Conservation (phyloP, 2,329 filamentous ascomycete species). For the Coniosporium tulheliwenetii region DNA sequence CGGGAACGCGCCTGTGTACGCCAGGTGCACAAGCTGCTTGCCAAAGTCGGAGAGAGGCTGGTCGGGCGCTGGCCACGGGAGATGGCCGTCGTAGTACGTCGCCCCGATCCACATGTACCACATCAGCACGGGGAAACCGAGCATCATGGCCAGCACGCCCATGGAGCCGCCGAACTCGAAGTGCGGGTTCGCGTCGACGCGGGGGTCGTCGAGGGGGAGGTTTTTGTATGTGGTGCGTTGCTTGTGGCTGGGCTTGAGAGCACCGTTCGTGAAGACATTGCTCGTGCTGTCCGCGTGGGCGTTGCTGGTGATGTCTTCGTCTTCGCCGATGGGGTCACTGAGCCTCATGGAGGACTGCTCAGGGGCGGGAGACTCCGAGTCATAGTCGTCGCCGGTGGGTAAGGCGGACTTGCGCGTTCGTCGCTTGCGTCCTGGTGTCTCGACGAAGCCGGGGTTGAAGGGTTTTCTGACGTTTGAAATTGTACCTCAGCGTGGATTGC, state of each 20-base stretch:
- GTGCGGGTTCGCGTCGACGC: slow-evolving; percentile 31
- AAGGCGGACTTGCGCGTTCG: slow-evolving; percentile 26
- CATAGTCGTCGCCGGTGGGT: slow-evolving; percentile 8
- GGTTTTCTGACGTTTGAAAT: slow-evolving; percentile 13
- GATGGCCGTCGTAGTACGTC: slow-evolving; percentile 75
- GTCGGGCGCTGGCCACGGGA: slow-evolving; percentile 51
- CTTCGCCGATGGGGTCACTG: slow-evolving; percentile 2
- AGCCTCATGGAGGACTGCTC: neutral
- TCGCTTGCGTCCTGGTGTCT: slow-evolving; percentile 28
- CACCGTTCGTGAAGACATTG: slow-evolving; percentile 14
- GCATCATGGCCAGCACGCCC: slow-evolving; percentile 77
- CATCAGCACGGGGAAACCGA: slow-evolving; percentile 86
- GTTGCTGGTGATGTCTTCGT: slow-evolving; percentile 2
- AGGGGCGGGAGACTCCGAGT: slow-evolving; percentile 18
- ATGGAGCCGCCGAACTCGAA: slow-evolving; percentile 76
- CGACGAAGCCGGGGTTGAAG: slow-evolving; percentile 27
- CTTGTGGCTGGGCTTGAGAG: slow-evolving; percentile 20
- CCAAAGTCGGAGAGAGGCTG: slow-evolving; percentile 59
- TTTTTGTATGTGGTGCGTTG: slow-evolving; percentile 21
- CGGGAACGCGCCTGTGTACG: slow-evolving; percentile 76
- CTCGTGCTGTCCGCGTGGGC: slow-evolving; percentile 4
- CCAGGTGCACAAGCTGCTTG: slow-evolving; percentile 51
- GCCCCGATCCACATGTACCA: slow-evolving; percentile 99
- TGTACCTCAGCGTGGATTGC: neutral
- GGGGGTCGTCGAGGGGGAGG: slow-evolving; percentile 18